Evolutionary conservation across 1,139 yeast species (phyloP).

Genomic region (Zygoascus hellenicus): DNA sequence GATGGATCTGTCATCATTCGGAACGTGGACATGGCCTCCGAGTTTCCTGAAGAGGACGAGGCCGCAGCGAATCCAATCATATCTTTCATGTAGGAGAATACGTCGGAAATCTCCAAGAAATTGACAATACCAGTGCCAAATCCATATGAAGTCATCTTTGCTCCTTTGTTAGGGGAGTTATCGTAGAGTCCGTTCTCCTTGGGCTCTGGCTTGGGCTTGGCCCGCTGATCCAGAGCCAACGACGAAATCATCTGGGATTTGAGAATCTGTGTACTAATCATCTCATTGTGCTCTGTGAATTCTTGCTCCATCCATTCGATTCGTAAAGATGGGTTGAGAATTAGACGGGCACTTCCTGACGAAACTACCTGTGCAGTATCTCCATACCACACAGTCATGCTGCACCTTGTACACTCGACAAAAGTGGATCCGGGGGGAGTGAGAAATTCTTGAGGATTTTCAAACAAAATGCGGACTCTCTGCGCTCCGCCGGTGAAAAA

Average conservation of each 20-base stretch:
- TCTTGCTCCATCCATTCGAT: constrained; percentile 70
- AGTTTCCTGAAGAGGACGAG: constrained; percentile 39
- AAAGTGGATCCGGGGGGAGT: constrained; percentile 61
- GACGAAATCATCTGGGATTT: too few species aligned
- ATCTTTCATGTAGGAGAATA: constrained; percentile 63
- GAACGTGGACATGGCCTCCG: constrained; percentile 49
- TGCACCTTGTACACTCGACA: constrained; percentile 53
- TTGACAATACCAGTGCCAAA: constrained; percentile 61
- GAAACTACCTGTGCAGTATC: constrained; percentile 69
- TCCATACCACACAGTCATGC: constrained; percentile 48
- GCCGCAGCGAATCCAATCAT: constrained; percentile 53
- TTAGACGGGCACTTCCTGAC: constrained; percentile 52
- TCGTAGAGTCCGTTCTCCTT: constrained; percentile 13
- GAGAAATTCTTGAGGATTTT: constrained; percentile 61
- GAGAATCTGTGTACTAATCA: constrained; percentile 20
- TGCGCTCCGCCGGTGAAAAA: constrained; percentile 50
- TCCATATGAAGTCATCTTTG: constrained; percentile 46
- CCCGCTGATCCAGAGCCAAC: neutral
- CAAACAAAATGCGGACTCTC: constrained; percentile 53
- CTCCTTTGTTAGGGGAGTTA: constrained; percentile 16
- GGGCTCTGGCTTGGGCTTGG: neutral
- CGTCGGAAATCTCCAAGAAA: constrained; percentile 67
- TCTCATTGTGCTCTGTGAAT: constrained; percentile 39
- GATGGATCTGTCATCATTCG: constrained; percentile 40
- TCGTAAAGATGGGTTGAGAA: constrained; percentile 55